Evolutionary conservation across 441 rosid genomes (phyloP).

Genomic region (Aquilaria agallochum): DNA sequence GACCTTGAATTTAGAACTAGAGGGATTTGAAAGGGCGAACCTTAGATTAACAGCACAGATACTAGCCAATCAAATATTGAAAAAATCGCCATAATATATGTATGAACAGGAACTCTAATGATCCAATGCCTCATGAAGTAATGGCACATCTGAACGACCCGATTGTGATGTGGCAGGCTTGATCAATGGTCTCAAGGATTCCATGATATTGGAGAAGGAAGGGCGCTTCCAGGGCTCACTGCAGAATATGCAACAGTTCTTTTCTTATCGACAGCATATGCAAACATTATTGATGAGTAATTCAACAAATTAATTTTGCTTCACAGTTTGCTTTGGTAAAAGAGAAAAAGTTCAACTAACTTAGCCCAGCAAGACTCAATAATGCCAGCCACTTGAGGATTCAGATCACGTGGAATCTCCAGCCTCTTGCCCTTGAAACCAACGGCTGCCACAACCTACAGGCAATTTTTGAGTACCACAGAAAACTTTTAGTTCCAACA

Average conservation of each 20-base stretch:
- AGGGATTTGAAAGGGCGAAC: constrained; percentile 21
- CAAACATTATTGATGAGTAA: neutral
- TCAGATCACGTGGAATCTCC: constrained; percentile 80
- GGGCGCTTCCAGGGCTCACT: constrained; percentile 99
- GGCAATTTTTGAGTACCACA: neutral
- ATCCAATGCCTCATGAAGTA: constrained; percentile 30
- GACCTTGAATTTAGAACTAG: neutral
- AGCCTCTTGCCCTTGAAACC: constrained; percentile 90
- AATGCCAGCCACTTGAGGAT: constrained; percentile 74
- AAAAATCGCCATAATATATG: constrained; percentile 67
- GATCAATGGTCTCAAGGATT: constrained; percentile 67
- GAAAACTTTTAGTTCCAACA: no score
- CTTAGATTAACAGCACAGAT: constrained; percentile 32
- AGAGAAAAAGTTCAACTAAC: constrained; percentile 38
- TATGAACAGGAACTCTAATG: constrained; percentile 26
- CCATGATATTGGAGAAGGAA: constrained; percentile 87
- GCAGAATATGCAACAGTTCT: constrained; percentile 21
- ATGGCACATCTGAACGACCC: constrained; percentile 45
- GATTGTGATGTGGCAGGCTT: constrained; percentile 56
- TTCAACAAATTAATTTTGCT: neutral
- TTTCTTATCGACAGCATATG: neutral
- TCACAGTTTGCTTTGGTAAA: neutral
- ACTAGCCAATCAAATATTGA: constrained; percentile 44
- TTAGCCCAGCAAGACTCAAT: constrained; percentile 94
- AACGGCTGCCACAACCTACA: constrained; percentile 96